These are phyloP conservation scores for Leishmania mexicana DNA, from an alignment of 208 protist species.

Conservation along the genomic window DNA sequence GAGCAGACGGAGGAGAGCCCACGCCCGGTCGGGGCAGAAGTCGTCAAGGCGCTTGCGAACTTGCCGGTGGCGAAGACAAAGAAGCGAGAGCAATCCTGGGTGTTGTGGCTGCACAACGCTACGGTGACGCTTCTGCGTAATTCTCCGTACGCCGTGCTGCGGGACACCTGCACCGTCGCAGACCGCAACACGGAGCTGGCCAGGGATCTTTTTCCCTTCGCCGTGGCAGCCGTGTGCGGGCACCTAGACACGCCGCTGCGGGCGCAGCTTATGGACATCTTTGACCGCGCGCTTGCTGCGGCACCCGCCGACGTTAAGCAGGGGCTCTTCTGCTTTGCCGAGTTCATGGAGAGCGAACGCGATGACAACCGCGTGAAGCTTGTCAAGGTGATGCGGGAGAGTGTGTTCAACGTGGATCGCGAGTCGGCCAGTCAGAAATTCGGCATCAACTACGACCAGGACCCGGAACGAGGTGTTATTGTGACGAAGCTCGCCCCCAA, in stretches of 20 bases:
- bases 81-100: conserved; percentile 91
- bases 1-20: conserved; percentile 65
- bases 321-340: conserved; percentile 78
- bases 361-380: conserved; percentile 55
- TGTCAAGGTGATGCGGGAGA: conserved; percentile 47
- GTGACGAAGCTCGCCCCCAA: conserved; percentile 85
- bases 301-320: conserved; percentile 84
- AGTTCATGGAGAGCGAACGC: conserved; percentile 87
- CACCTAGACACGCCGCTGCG: conserved; percentile 47
- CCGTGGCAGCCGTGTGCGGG: conserved; percentile 68
- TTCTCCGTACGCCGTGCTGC: conserved; percentile 84
- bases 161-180: conserved; percentile 49
- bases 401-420: conserved; percentile 62
- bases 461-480: conserved; percentile 60
- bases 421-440: conserved; percentile 68
- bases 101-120: conserved; percentile 85
- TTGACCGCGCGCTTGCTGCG: conserved; percentile 62
- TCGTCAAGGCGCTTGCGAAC: conserved; percentile 63
- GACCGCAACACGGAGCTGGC: conserved; percentile 79
- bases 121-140: conserved; percentile 71
- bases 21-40: conserved; percentile 40
- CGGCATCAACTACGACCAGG: conserved; percentile 91
- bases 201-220: conserved; percentile 85
- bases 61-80: conserved; percentile 78
- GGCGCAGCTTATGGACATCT: conserved; percentile 66